Evolutionary conservation across 2,329 filamentous ascomycete species (phyloP), one percentile per base, ranked within the genome.

Genomic region (Thelonectria olida): DNA sequence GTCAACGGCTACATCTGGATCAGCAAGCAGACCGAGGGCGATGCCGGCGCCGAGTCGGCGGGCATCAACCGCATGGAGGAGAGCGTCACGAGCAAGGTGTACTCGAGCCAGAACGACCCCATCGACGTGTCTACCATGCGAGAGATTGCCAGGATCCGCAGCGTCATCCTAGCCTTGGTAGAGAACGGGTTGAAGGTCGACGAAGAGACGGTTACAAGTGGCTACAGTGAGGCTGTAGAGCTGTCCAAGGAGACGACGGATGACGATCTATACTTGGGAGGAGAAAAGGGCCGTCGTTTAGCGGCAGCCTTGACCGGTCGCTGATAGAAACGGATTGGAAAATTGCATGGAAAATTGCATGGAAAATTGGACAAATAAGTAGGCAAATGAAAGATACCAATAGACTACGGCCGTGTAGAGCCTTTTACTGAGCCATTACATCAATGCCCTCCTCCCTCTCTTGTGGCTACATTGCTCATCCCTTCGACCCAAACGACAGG

Each of bases 1-100:
- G 96, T 99, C 38, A 99, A 99, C 72, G 96, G 96, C 1, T 98
- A 96, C 75, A 93, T 98, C 60, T 99, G 93, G 91, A 94, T 98
- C 73, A 90, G 90, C 77, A 94, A 92, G 80, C 93, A 97, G 71
- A 81, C 91, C 7, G 89, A 92, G 67, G 85, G 84, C 34, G 83
- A 84, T n/a, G 77, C 78, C 5, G 75, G 78, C 39, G 73, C 77
- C 38, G 80, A 84, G 42, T 79, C 81, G n/a, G 75, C 78, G n/a
- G 80, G 79, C 13, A 92, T 97, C 72, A 97, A 93, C 54, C 87
- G 92, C 67, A 85, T 97, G 75, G 96, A 98, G 76, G 96, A 99
- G 79, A 89, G 84, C 68, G 91, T 96, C 19, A 93, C 89, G 65
- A 88, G 89, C 71, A 92, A 90, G 54, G 93, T 97, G 69, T 99